Evolutionary conservation across 768 basidiomycete genomes (phyloP).

Genomic region (Calocera cornea): DNA sequence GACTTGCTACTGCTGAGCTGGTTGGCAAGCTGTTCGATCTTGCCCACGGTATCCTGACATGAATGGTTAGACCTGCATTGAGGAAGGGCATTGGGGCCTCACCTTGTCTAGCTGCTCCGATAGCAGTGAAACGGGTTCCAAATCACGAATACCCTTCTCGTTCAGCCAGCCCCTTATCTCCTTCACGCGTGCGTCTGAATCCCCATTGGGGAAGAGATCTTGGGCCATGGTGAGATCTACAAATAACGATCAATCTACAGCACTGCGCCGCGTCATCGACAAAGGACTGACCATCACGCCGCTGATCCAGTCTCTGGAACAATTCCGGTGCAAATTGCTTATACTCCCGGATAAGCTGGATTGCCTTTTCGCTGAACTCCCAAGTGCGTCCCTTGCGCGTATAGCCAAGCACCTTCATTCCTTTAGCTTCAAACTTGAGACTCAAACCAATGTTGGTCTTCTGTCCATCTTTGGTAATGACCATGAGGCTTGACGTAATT

Average conservation of each 20-base stretch:
- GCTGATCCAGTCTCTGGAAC: slow-evolving; percentile 53
- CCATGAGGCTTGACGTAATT: slow-evolving; percentile 89
- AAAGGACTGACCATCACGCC: slow-evolving; percentile 49
- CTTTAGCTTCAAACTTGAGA: slow-evolving; percentile 91
- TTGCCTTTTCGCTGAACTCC: slow-evolving; percentile 86
- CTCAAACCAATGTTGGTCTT: slow-evolving; percentile 88
- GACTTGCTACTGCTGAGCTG: slow-evolving; percentile 47
- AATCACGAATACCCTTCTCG: slow-evolving; percentile 69
- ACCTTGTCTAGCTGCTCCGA: slow-evolving; percentile 88
- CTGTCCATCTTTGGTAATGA: slow-evolving; percentile 54
- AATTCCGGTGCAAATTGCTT: slow-evolving; percentile 75
- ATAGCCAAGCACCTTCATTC: slow-evolving; percentile 85
- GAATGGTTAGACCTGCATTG: not conserved
- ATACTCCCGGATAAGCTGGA: slow-evolving; percentile 71
- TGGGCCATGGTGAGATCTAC: slow-evolving; percentile 62
- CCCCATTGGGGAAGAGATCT: slow-evolving; percentile 41
- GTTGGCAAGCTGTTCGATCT: slow-evolving; percentile 69
- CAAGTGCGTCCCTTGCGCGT: slow-evolving; percentile 73
- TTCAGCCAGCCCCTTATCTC: slow-evolving; percentile 81
- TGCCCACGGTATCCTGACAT: slow-evolving; percentile 54
- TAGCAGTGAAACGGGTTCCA: slow-evolving; percentile 84
- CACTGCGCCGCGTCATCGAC: too few relatives aligned
- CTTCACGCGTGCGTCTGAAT: slow-evolving; percentile 56
- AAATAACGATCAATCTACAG: not conserved
- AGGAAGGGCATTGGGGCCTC: not conserved